Conservation (phyloP, 306 rosid genomes). For the Citrullus colocynthis region DNA sequence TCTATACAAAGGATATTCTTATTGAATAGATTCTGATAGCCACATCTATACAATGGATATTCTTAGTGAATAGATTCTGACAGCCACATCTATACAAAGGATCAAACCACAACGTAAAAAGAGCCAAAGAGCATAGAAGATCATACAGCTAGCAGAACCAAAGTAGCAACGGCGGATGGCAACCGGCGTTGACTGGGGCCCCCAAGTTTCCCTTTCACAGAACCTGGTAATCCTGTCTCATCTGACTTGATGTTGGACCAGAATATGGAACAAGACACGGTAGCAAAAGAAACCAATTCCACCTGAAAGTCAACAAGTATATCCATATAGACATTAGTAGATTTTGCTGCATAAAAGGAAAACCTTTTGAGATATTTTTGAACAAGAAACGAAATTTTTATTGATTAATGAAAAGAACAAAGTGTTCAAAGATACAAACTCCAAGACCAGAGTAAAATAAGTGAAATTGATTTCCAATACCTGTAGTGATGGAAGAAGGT, state of each 20-base stretch:
- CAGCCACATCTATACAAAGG: neutral
- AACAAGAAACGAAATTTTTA: neutral
- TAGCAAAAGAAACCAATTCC: constrained; percentile 58
- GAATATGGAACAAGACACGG: constrained; percentile 54
- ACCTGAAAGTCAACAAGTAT: constrained; percentile 40
- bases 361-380: neutral
- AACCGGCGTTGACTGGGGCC: constrained; percentile 96
- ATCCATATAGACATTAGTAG: constrained; percentile 11
- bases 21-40: neutral
- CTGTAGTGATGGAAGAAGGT: constrained; percentile 37
- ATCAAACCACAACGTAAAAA: constrained; percentile 1
- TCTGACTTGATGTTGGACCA: constrained; percentile 34
- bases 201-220: constrained; percentile 90
- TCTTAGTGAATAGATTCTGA: neutral
- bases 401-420: neutral
- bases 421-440: neutral
- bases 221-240: constrained; percentile 48
- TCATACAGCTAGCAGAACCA: constrained; percentile 69
- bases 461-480: constrained; percentile 30
- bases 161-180: constrained; percentile 49
- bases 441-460: neutral
- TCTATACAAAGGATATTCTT: neutral
- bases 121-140: constrained; percentile 16
- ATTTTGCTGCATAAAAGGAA: neutral
- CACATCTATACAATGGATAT: neutral